A percentile compares a stretch with the other conserved stretches of the same genome.
phyloP scores from a whole-genome alignment of 345 rosid species.

The Microcos paniculata region DNA sequence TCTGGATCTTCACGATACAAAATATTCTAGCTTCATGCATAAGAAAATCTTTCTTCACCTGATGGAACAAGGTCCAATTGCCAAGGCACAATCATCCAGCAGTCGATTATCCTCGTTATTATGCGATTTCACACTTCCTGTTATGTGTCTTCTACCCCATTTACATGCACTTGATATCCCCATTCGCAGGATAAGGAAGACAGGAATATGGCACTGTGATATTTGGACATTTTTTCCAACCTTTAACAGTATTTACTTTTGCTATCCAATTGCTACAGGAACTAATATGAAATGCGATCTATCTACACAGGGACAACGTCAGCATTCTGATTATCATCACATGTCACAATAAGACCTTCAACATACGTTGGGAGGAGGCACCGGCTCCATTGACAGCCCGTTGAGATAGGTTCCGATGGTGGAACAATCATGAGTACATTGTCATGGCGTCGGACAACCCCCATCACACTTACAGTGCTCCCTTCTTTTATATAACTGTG shows the following conservation, averaged over 20 bases:
- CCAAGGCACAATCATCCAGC: background rate
- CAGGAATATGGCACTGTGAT: background rate
- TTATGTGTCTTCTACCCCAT: slow-evolving; percentile 11
- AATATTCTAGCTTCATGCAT: slow-evolving; percentile 18
- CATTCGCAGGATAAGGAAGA: slow-evolving; percentile 8
- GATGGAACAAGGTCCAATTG: background rate
- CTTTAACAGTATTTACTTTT: slow-evolving; percentile 19
- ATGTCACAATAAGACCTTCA: slow-evolving; percentile 74
- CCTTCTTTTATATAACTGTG: slow-evolving; percentile 91
- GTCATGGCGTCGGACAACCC: slow-evolving; percentile 80
- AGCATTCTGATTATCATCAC: slow-evolving; percentile 63
- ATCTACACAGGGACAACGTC: slow-evolving; percentile 84
- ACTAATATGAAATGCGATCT: background rate
- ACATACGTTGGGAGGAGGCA: slow-evolving; percentile 77
- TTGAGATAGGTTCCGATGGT: slow-evolving; percentile 61
- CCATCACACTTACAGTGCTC: slow-evolving; percentile 94
- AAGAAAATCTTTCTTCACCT: background rate
- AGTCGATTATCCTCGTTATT: slow-evolving; percentile 6
- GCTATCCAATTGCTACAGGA: slow-evolving; percentile 28
- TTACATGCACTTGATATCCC: slow-evolving; percentile 20
- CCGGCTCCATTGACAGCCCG: slow-evolving; percentile 71
- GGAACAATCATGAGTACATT: slow-evolving; percentile 86
- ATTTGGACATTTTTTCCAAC: background rate
- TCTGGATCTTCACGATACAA: slow-evolving; percentile 9
- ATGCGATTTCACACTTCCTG: slow-evolving; percentile 7